Evolutionary conservation across 2,329 filamentous ascomycete genomes (phyloP).

Genomic region (Amphichorda felina): DNA sequence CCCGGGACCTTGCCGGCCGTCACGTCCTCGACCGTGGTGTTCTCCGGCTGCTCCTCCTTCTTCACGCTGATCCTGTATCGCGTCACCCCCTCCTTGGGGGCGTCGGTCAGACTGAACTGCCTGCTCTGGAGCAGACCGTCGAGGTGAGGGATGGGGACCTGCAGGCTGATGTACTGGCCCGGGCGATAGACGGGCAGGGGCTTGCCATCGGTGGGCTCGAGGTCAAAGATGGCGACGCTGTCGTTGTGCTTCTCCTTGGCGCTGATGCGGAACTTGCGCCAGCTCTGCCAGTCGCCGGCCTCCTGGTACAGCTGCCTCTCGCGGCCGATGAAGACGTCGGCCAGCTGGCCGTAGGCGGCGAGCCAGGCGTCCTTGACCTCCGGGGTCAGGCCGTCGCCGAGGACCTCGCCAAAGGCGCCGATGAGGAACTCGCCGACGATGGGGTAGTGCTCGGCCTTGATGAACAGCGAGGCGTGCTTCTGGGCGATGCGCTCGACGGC

Average conservation of each 20-base stretch:
- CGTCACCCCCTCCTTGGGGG: constrained; percentile 29
- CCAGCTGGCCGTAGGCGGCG: constrained; percentile 59
- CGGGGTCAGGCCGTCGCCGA: constrained; percentile 54
- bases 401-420: constrained; percentile 52
- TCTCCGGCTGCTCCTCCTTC: constrained; percentile 35
- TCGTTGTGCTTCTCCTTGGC: constrained; percentile 49
- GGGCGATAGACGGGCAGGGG: constrained; percentile 50
- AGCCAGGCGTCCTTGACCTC: constrained; percentile 61
- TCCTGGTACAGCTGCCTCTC: constrained; percentile 51
- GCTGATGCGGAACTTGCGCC: constrained; percentile 42
- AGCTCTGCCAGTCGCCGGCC: constrained; percentile 29
- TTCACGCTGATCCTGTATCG: constrained; percentile 69
- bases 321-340: constrained; percentile 55
- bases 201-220: constrained; percentile 46
- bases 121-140: constrained; percentile 52
- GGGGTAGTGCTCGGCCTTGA: constrained; percentile 56
- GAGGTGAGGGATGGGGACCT: constrained; percentile 46
- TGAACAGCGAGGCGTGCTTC: constrained; percentile 63
- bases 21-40: constrained; percentile 17
- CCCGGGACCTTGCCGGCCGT: constrained; percentile 25
- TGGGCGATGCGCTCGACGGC: constrained; percentile 59
- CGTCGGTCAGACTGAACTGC: constrained; percentile 65
- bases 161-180: constrained; percentile 63
- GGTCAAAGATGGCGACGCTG: constrained; percentile 57
- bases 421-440: constrained; percentile 60